A percentile compares a stretch with the other conserved stretches of the same genome.
Evolutionary conservation across 805 yeast species (phyloP).

Genomic region (Millerago galiae): DNA sequence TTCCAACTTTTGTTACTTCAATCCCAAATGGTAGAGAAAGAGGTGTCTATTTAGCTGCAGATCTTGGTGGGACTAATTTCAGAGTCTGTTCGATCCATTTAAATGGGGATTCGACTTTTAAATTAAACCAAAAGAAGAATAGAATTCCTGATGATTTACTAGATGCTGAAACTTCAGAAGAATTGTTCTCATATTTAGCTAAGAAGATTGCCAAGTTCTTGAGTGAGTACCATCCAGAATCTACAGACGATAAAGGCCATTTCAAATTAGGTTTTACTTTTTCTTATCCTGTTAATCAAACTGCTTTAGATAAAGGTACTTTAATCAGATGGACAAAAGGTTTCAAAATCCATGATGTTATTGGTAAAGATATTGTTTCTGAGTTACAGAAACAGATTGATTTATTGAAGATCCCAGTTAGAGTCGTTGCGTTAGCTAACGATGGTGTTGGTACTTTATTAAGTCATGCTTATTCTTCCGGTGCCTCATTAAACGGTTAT

Average conservation of each 20-base stretch:
- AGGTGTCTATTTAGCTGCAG: slow-evolving; percentile 85
- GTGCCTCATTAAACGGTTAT: slow-evolving; percentile 44
- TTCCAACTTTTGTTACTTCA: slow-evolving; percentile 82
- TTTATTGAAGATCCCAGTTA: slow-evolving; percentile 50
- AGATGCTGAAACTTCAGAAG: slow-evolving; percentile 55
- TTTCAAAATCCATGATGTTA: slow-evolving; percentile 76
- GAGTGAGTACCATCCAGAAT: slow-evolving; percentile 48
- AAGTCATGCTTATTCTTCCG: slow-evolving; percentile 76
- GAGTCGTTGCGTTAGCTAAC: slow-evolving; percentile 83
- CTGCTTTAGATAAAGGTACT: slow-evolving; percentile 70
- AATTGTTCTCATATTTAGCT: slow-evolving; percentile 72
- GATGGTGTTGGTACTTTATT: slow-evolving; percentile 94
- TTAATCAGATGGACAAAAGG: slow-evolving; percentile 97
- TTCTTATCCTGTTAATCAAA: slow-evolving; percentile 87
- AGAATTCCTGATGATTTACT: slow-evolving; percentile 75
- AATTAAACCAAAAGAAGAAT: slow-evolving; percentile 66
- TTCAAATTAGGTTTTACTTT: slow-evolving; percentile 89
- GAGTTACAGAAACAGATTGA: slow-evolving; percentile 68
- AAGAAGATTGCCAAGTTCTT: slow-evolving; percentile 61
- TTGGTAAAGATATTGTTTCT: slow-evolving; percentile 76
- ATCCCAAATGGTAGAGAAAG: slow-evolving; percentile 82
- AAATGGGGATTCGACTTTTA: slow-evolving; percentile 73
- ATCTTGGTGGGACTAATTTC: slow-evolving; percentile 94
- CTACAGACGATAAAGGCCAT: slow-evolving; percentile 19
- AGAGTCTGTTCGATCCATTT: slow-evolving; percentile 85